These are phyloP conservation scores for Exserohilum rostratum DNA, from an alignment of 2,329 filamentous ascomycete genomes.

Conservation along the genomic window DNA sequence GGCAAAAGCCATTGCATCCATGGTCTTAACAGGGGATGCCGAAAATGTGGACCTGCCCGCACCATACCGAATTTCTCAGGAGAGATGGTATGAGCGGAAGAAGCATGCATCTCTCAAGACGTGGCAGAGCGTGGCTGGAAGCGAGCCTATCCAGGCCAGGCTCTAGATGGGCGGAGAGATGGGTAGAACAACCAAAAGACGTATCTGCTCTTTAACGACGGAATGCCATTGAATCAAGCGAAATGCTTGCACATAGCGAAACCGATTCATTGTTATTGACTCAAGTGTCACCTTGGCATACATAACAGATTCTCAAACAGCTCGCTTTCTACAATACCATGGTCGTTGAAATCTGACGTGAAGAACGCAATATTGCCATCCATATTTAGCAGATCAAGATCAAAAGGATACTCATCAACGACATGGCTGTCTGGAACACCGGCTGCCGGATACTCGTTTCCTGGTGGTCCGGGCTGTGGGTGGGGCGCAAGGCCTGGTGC, in stretches of 20 bases:
- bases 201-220: neutral
- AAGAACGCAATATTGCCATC: constrained; percentile 15
- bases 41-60: constrained; percentile 12
- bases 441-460: neutral
- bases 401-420: constrained; percentile 15
- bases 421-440: neutral
- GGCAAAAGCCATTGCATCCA: constrained; percentile 47
- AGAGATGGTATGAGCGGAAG: constrained; percentile 11
- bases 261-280: neutral
- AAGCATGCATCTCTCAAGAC: constrained; percentile 9
- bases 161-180: neutral
- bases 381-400: constrained; percentile 15
- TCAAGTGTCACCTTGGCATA: neutral
- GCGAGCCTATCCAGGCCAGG: neutral
- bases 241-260: neutral
- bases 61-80: constrained; percentile 11
- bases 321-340: constrained; percentile 10
- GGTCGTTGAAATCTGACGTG: constrained; percentile 10
- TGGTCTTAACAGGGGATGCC: constrained; percentile 11
- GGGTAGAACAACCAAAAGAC: neutral
- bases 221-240: too few species aligned
- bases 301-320: constrained; percentile 11
- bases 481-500: neutral
- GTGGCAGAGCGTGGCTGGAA: constrained; percentile 5
- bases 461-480: neutral